Percentiles rank a stretch among this genome's conserved stretches.
Conservation (phyloP, 306 rosid species). For the Rosa rugosa region DNA sequence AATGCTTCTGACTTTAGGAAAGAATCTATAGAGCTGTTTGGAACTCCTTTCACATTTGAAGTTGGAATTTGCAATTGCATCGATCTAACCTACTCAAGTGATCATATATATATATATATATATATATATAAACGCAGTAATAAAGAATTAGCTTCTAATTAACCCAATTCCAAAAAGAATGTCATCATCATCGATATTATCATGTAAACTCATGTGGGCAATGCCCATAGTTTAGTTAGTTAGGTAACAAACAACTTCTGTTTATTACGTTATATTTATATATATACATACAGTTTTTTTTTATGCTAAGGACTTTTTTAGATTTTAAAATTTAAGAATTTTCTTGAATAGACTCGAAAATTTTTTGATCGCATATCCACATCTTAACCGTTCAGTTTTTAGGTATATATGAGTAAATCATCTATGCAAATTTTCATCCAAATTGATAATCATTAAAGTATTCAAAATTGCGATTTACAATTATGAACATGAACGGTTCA, state of each 20-base stretch:
- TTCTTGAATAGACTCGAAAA: too few relatives aligned
- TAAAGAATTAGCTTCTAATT: neutral
- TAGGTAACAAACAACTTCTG: neutral
- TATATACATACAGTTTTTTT: too few relatives aligned
- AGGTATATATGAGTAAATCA: too few relatives aligned
- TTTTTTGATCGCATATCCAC: too few relatives aligned
- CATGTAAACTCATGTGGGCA: neutral
- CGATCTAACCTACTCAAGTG: neutral
- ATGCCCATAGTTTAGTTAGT: neutral
- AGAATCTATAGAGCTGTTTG: conserved; percentile 1
- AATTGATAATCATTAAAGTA: too few relatives aligned
- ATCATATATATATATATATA: neutral
- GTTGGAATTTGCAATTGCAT: neutral
- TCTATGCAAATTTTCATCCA: too few relatives aligned
- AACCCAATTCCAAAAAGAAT: neutral
- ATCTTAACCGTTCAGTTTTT: too few relatives aligned
- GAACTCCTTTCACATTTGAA: conserved; percentile 25
- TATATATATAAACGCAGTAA: neutral
- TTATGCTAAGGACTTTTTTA: too few relatives aligned
- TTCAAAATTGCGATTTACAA: too few relatives aligned
- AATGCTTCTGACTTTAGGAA: conserved; percentile 25
- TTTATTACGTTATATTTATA: too few relatives aligned
- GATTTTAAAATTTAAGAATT: too few relatives aligned
- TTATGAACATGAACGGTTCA: too few relatives aligned
- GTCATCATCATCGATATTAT: neutral